phyloP scores from a whole-genome alignment of 176 grass and related monocot genomes.

The Avena eriantha region DNA sequence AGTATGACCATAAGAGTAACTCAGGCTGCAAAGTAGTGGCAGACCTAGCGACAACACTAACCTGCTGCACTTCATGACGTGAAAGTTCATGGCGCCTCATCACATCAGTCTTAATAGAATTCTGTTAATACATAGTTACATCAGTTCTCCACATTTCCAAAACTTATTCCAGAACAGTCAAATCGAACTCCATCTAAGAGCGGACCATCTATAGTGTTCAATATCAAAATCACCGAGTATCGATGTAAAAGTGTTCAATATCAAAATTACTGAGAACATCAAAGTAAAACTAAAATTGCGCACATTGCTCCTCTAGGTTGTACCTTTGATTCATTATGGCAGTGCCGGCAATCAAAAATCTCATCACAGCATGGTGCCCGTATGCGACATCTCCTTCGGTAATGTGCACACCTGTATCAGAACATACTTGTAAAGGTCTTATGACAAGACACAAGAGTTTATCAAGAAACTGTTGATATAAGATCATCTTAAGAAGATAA shows the following conservation, averaged over 20 bases:
- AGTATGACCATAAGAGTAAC: constrained; percentile 11
- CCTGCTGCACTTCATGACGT: constrained; percentile 70
- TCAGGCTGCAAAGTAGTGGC: background rate
- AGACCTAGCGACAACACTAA: constrained; percentile 17
- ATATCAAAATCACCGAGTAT: background rate
- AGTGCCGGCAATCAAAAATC: constrained; percentile 88
- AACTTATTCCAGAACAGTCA: background rate
- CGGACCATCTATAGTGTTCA: background rate
- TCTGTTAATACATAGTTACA: constrained; percentile 45
- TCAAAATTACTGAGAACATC: too few species aligned
- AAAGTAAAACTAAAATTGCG: background rate
- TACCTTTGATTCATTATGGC: constrained; percentile 95
- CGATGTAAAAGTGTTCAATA: background rate
- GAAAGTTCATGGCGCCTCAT: constrained; percentile 73
- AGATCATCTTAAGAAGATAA: background rate
- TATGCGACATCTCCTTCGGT: constrained; percentile 81
- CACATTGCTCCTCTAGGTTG: background rate
- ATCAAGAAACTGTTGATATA: background rate
- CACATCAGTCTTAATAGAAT: constrained; percentile 66
- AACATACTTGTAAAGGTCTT: constrained; percentile 33
- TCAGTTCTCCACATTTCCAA: constrained; percentile 16
- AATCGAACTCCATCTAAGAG: background rate
- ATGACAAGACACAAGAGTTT: background rate
- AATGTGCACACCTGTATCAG: constrained; percentile 73
- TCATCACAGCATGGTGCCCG: constrained; percentile 79